A percentile compares a stretch with the other conserved stretches of the same genome.
phyloP scores from a whole-genome alignment of 164 flowering plant genomes.

The Sedum album region DNA sequence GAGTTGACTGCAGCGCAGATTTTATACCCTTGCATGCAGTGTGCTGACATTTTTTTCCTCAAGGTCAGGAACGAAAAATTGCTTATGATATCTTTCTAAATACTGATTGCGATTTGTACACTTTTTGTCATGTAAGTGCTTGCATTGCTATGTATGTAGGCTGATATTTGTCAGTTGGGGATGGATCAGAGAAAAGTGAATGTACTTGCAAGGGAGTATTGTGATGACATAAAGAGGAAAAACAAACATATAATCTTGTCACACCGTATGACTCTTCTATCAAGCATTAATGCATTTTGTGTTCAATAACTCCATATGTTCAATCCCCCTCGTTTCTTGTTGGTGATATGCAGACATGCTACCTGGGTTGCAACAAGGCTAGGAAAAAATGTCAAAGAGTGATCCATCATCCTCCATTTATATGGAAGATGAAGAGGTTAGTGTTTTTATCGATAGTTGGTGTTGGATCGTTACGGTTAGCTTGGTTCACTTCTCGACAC shows the following conservation, averaged over 20 bases:
- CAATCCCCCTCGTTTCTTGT: conserved; percentile 13
- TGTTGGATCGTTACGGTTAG: too few species aligned
- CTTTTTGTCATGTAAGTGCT: not conserved
- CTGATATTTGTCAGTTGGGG: conserved; percentile 93
- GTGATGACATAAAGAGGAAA: conserved; percentile 87
- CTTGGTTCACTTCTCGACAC: too few species aligned
- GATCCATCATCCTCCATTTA: conserved; percentile 84
- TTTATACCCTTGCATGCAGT: too few species aligned
- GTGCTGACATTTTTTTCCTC: too few species aligned
- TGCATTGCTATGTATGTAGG: conserved; percentile 30
- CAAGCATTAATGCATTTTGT: not conserved
- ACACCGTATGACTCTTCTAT: conserved; percentile 48
- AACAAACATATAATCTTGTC: conserved; percentile 91
- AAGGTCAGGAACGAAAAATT: too few species aligned
- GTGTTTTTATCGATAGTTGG: too few species aligned
- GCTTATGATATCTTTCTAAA: too few species aligned
- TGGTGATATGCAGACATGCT: conserved; percentile 57
- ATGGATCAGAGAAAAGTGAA: conserved; percentile 98
- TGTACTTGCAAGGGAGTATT: conserved; percentile 94
- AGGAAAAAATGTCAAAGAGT: conserved; percentile 97
- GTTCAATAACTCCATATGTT: not conserved
- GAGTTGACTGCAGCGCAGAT: too few species aligned
- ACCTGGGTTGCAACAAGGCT: conserved; percentile 86
- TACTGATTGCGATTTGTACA: not conserved
- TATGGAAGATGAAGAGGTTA: conserved; percentile 98